These are phyloP conservation scores for Botrytis medusae DNA, from an alignment of 2,329 filamentous ascomycete species.

Conservation along the genomic window DNA sequence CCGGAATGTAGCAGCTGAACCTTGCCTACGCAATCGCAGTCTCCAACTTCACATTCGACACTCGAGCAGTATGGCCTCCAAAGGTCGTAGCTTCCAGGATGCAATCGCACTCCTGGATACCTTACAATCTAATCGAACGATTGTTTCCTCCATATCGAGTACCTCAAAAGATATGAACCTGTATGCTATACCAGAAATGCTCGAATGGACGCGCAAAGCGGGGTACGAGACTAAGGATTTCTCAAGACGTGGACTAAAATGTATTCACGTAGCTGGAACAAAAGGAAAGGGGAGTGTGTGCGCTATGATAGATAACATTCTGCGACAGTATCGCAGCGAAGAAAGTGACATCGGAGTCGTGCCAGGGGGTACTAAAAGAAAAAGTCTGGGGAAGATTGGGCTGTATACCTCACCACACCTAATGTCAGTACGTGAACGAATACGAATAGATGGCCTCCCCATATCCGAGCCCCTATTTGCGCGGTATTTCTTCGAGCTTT, in stretches of 20 bases:
- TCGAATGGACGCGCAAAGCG: conserved; percentile 37
- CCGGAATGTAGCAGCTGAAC: background rate
- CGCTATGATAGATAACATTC: conserved; percentile 65
- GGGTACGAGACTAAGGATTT: conserved; percentile 34
- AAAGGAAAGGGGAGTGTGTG: conserved; percentile 80
- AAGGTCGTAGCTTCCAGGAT: conserved; percentile 27
- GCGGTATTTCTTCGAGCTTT: conserved; percentile 66
- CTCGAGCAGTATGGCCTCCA: conserved; percentile 7
- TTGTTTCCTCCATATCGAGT: conserved; percentile 29
- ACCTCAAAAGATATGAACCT: conserved; percentile 30
- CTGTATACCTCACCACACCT: conserved; percentile 70
- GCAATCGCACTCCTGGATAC: conserved; percentile 32
- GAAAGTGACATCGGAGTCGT: conserved; percentile 12
- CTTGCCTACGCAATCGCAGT: background rate
- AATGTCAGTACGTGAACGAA: conserved; percentile 66
- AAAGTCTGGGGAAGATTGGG: conserved; percentile 46
- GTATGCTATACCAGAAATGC: conserved; percentile 40
- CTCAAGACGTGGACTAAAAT: conserved; percentile 31
- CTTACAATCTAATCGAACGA: conserved; percentile 35
- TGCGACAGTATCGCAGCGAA: conserved; percentile 49
- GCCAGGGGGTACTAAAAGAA: conserved; percentile 18
- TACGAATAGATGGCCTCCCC: conserved; percentile 59
- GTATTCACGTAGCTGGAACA: conserved; percentile 85
- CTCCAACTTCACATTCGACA: conserved; percentile 3
- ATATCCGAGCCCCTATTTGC: conserved; percentile 60